A percentile compares a stretch with the other conserved stretches of the same genome.
Evolutionary conservation across 805 yeast species (phyloP).

Genomic region (Starmerella bombicola): DNA sequence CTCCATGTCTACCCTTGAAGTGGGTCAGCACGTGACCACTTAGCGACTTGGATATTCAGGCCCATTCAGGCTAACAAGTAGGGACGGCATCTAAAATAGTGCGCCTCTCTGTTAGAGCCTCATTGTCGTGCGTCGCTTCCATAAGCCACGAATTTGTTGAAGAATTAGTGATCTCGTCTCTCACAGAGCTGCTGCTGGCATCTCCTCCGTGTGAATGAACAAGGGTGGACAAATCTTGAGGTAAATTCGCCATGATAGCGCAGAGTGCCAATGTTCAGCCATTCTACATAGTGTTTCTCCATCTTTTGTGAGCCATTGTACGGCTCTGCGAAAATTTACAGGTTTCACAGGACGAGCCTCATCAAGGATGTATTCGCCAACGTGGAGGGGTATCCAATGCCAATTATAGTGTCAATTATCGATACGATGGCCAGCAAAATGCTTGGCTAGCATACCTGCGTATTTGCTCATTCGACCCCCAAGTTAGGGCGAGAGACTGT

Average conservation of each 20-base stretch:
- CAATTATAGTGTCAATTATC: conserved; percentile 94
- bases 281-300: conserved; percentile 82
- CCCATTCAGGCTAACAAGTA: no score
- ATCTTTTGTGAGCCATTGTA: conserved; percentile 88
- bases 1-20: no score
- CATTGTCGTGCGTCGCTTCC: conserved; percentile 97
- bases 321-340: conserved; percentile 87
- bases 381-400: conserved; percentile 94
- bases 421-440: conserved; percentile 79
- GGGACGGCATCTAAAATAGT: conserved; percentile 90
- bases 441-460: conserved; percentile 52
- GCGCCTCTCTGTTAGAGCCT: conserved; percentile 75
- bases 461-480: conserved; percentile 84
- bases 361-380: conserved; percentile 78
- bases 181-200: conserved; percentile 54
- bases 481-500: conserved; percentile 79
- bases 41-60: no score
- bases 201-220: conserved; percentile 90
- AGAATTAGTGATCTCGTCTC: conserved; percentile 62
- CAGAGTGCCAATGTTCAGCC: conserved; percentile 76
- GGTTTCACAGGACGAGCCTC: conserved; percentile 72
- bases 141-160: conserved; percentile 87
- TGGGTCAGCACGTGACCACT: no score
- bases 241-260: conserved; percentile 96
- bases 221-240: conserved; percentile 69